phyloP scores from a whole-genome alignment of 75 land plant species.

The Selaginella moellendorffii region DNA sequence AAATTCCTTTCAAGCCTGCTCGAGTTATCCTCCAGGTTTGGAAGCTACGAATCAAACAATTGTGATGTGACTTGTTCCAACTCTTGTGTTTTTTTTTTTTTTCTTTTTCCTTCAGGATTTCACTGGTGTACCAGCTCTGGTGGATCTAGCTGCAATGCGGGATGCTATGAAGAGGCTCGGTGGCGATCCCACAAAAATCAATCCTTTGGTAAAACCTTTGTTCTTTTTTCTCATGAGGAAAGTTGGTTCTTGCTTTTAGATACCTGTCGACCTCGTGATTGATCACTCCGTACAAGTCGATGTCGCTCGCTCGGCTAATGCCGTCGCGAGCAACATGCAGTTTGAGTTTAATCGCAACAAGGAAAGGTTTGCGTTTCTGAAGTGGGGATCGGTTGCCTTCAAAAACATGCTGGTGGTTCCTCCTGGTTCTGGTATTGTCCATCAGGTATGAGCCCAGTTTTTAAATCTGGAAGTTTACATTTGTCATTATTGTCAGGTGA shows the following conservation, averaged over 20 bases:
- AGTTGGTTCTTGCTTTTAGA: conserved; percentile 31
- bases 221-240: conserved; percentile 39
- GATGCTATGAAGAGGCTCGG: conserved; percentile 84
- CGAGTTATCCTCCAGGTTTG: not conserved
- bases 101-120: conserved; percentile 46
- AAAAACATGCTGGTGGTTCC: conserved; percentile 92
- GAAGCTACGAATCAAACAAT: not conserved
- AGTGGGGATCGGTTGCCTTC: conserved; percentile 81
- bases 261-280: conserved; percentile 85
- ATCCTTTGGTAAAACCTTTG: conserved; percentile 58
- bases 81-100: not conserved
- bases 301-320: conserved; percentile 63
- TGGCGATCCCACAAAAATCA: conserved; percentile 72
- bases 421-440: conserved; percentile 90
- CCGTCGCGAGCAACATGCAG: conserved; percentile 62
- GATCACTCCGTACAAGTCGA: conserved; percentile 92
- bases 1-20: not conserved
- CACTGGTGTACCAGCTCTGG: conserved; percentile 90
- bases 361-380: conserved; percentile 76
- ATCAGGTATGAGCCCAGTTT: conserved; percentile 37
- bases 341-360: conserved; percentile 64
- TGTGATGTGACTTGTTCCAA: not conserved
- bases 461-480: not conserved
- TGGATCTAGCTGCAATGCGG: conserved; percentile 88
- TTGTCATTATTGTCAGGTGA: conserved; percentile 41